phyloP scores from a whole-genome alignment of 1,284 basidiomycete genomes.

The Coniferiporia weirii region DNA sequence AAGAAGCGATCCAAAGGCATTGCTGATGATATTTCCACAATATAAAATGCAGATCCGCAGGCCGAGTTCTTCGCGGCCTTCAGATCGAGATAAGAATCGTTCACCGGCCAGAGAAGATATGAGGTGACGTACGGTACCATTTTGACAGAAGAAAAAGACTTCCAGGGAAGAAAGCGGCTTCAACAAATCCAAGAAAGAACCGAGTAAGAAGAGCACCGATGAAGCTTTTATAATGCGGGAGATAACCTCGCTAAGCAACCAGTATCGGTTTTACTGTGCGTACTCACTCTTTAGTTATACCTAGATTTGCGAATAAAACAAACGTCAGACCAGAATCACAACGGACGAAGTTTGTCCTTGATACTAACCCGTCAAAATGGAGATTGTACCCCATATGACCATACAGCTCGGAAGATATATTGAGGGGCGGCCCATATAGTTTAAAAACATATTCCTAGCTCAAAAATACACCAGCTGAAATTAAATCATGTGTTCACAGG shows the following conservation, averaged over 20 bases:
- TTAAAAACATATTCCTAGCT: conserved; percentile 70
- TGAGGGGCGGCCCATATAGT: conserved; percentile 67
- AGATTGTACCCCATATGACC: conserved; percentile 58
- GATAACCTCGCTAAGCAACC: conserved; percentile 14
- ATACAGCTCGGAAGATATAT: conserved; percentile 70
- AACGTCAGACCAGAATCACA: conserved; percentile 20
- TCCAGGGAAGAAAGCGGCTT: conserved; percentile 25
- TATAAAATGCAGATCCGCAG: conserved; percentile 36
- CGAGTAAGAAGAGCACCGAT: conserved; percentile 61
- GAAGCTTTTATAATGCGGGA: conserved; percentile 41
- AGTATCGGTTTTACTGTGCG: conserved; percentile 30
- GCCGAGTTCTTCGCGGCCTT: conserved; percentile 23
- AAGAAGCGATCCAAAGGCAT: conserved; percentile 44
- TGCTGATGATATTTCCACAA: conserved; percentile 43
- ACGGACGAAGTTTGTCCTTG: not conserved
- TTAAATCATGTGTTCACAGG: conserved; percentile 14
- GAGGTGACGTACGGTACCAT: conserved; percentile 21
- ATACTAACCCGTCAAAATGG: not conserved
- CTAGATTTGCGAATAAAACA: conserved; percentile 26
- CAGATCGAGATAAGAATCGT: not conserved
- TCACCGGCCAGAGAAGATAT: not conserved
- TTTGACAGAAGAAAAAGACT: conserved; percentile 25
- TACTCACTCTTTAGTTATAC: conserved; percentile 41
- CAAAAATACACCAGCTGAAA: not conserved
- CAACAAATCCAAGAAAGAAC: conserved; percentile 61